A percentile compares a stretch with the other conserved stretches of the same genome.
Evolutionary conservation across 2,329 filamentous ascomycete genomes (phyloP).

Genomic region (Zopfia rhizophila): DNA sequence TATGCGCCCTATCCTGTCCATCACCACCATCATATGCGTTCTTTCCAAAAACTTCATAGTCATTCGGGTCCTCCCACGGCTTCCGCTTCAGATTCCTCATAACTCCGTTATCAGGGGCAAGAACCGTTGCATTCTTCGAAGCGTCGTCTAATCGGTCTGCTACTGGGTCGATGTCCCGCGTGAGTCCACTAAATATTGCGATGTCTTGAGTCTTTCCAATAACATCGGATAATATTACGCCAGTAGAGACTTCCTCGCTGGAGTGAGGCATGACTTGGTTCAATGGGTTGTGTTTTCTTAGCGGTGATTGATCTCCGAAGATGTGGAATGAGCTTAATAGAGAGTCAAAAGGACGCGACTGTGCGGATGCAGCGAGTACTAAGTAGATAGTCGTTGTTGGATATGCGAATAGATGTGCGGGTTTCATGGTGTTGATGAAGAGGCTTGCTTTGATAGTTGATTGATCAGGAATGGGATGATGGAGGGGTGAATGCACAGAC

Average conservation of each 20-base stretch:
- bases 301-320: constrained; percentile 39
- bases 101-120: constrained; percentile 86
- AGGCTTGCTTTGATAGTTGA: constrained; percentile 5
- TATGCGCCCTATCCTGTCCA: constrained; percentile 78
- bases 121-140: constrained; percentile 78
- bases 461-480: constrained; percentile 16
- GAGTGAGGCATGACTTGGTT: constrained; percentile 40
- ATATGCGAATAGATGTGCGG: constrained; percentile 32
- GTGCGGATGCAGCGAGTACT: constrained; percentile 42
- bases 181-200: constrained; percentile 85
- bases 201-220: constrained; percentile 81
- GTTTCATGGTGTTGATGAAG: constrained; percentile 39
- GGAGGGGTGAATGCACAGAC: constrained; percentile 36
- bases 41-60: constrained; percentile 74
- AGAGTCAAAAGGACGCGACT: constrained; percentile 43
- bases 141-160: constrained; percentile 74
- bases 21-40: constrained; percentile 79
- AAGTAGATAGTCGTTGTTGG: constrained; percentile 42
- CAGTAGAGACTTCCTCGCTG: constrained; percentile 41
- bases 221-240: constrained; percentile 82
- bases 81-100: constrained; percentile 83
- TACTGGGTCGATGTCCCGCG: constrained; percentile 77
- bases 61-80: constrained; percentile 82
- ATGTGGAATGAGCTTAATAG: constrained; percentile 41
- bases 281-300: constrained; percentile 31